Conservation (phyloP, 495 filamentous ascomycete species). For the Massariosphaeria phaeospora region DNA sequence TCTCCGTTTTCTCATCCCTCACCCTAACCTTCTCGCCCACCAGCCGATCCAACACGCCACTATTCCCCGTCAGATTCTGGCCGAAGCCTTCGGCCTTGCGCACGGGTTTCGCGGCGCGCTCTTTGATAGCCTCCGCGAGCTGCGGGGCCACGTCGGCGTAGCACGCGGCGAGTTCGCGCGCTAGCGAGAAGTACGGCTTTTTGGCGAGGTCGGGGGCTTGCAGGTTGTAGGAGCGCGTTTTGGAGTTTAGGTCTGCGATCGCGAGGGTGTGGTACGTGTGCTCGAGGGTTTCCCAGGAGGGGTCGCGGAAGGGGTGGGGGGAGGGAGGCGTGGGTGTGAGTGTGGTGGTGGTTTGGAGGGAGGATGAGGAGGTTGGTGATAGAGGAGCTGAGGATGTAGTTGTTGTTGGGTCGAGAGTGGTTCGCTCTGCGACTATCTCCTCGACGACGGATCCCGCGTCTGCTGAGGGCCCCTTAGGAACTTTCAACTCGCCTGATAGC, state of each 20-base stretch:
- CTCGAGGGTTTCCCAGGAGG: conserved; percentile 65
- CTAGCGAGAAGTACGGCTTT: conserved; percentile 84
- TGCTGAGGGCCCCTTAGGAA: neutral
- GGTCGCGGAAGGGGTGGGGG: conserved; percentile 56
- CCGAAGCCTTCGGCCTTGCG: conserved; percentile 34
- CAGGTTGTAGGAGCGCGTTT: conserved; percentile 88
- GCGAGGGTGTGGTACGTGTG: conserved; percentile 70
- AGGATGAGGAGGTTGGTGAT: neutral
- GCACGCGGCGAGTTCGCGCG: conserved; percentile 73
- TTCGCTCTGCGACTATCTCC: conserved; percentile 6
- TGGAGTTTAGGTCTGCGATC: conserved; percentile 69
- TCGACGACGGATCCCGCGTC: neutral
- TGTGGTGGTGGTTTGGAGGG: conserved; percentile 3
- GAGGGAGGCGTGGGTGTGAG: conserved; percentile 35
- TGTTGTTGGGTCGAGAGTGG: neutral
- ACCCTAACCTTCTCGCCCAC: conserved; percentile 52
- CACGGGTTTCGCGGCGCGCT: conserved; percentile 55
- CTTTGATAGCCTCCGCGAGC: conserved; percentile 64
- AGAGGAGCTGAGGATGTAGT: neutral
- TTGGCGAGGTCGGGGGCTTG: conserved; percentile 88
- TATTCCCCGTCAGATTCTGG: conserved; percentile 26
- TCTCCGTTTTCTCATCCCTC: conserved; percentile 61
- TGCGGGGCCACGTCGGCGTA: conserved; percentile 80
- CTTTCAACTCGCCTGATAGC: conserved; percentile 41
- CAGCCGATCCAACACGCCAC: conserved; percentile 52